A percentile compares a stretch with the other conserved stretches of the same genome.
These are phyloP conservation scores for Allium sativum DNA, from an alignment of 106 monocot genomes.

Conservation along the genomic window DNA sequence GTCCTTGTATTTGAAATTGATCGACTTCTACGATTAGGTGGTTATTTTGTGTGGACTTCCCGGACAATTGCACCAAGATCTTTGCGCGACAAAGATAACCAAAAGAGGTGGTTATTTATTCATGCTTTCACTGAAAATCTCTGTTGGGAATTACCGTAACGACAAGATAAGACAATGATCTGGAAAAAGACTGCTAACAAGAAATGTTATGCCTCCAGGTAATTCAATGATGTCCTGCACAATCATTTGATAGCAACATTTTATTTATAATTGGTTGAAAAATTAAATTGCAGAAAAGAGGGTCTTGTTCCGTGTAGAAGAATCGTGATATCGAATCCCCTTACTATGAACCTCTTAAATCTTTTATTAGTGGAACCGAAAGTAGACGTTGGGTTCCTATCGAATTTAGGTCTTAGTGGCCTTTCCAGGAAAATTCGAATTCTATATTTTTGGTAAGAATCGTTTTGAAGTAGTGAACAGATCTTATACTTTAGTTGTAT, in stretches of 20 bases:
- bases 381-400: slow-evolving; percentile 80
- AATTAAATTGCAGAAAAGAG: slow-evolving; percentile 38
- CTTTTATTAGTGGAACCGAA: slow-evolving; percentile 63
- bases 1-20: slow-evolving; percentile 79
- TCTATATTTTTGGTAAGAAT: slow-evolving; percentile 52
- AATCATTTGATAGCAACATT: too few species aligned
- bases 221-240: too few species aligned
- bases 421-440: slow-evolving; percentile 36
- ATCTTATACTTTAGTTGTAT: too few species aligned
- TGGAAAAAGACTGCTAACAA: slow-evolving; percentile 76
- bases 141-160: slow-evolving; percentile 89
- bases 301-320: slow-evolving; percentile 56
- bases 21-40: slow-evolving; percentile 71
- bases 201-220: slow-evolving; percentile 60
- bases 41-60: slow-evolving; percentile 96
- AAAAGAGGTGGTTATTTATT: slow-evolving; percentile 50
- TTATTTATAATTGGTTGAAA: too few species aligned
- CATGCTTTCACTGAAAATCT: slow-evolving; percentile 21
- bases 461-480: too few species aligned
- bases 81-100: slow-evolving; percentile 52
- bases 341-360: slow-evolving; percentile 56
- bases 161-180: slow-evolving; percentile 86
- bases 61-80: slow-evolving; percentile 43
- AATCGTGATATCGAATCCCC: slow-evolving; percentile 64
- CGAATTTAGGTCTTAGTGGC: slow-evolving; percentile 54